A percentile compares a stretch with the other conserved stretches of the same genome.
These are phyloP conservation scores for Fusarium mundagurra DNA, from an alignment of 2,329 filamentous ascomycete genomes.

Conservation along the genomic window DNA sequence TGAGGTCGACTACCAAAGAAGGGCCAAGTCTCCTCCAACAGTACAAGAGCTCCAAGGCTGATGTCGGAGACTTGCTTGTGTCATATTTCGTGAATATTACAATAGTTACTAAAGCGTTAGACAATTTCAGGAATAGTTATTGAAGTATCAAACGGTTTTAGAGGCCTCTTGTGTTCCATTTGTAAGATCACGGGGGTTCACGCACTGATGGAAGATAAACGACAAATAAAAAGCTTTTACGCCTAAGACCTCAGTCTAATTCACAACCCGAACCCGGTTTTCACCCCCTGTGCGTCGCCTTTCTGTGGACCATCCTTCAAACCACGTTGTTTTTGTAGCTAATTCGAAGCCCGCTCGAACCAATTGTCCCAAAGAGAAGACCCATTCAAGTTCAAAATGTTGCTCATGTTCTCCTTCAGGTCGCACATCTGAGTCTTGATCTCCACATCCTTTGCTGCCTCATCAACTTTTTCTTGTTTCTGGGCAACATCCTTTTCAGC, in stretches of 20 bases:
- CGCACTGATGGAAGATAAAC: neutral
- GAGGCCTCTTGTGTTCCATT: neutral
- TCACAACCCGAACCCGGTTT: neutral
- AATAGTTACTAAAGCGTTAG: neutral
- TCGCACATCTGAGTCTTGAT: neutral
- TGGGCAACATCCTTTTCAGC: neutral
- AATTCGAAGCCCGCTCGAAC: neutral
- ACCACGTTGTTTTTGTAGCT: neutral
- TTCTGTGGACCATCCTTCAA: neutral
- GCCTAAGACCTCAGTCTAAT: neutral
- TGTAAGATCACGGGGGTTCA: neutral
- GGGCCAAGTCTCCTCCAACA: neutral
- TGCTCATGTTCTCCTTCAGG: neutral
- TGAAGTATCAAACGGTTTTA: neutral
- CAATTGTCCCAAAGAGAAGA: neutral
- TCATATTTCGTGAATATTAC: neutral
- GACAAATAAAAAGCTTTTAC: neutral
- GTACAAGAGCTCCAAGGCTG: slow-evolving; percentile 1
- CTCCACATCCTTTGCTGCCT: neutral
- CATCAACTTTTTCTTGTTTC: neutral
- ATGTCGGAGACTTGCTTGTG: neutral
- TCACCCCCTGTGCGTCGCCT: neutral
- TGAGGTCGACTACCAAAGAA: neutral
- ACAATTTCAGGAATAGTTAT: neutral
- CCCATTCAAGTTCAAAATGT: neutral